Conservation (phyloP, 768 basidiomycete genomes). For the Strobilomyces confusus region DNA sequence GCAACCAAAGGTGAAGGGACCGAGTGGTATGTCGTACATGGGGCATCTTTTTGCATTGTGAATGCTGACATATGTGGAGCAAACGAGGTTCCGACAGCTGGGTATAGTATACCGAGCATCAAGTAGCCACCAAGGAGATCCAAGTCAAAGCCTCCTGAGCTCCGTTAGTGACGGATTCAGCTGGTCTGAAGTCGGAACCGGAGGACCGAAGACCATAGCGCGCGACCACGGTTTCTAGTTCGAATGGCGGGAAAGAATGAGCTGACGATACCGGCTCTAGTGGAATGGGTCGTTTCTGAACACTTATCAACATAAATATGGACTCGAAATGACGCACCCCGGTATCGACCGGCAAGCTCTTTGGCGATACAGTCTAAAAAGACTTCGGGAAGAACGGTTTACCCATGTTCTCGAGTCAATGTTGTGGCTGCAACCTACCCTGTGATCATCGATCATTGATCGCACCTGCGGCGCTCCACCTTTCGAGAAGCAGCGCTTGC, state of each 20-base stretch:
- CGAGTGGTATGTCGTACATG: background rate
- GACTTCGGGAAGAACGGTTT: background rate
- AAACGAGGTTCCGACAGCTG: background rate
- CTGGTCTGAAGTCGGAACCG: background rate
- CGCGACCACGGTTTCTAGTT: background rate
- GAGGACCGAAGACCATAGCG: background rate
- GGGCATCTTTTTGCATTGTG: background rate
- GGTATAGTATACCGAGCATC: background rate
- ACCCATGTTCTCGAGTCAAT: no score
- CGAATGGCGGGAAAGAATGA: background rate
- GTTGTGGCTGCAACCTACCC: background rate
- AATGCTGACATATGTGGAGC: background rate
- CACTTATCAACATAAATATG: background rate
- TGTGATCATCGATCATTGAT: background rate
- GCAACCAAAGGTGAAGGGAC: conserved; percentile 2
- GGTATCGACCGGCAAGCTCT: background rate
- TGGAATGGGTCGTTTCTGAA: background rate
- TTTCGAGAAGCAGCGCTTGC: background rate
- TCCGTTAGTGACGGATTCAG: background rate
- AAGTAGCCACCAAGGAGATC: conserved; percentile 6
- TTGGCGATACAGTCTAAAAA: background rate
- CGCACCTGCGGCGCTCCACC: background rate
- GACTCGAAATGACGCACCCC: background rate
- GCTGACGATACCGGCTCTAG: background rate
- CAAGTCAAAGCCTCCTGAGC: background rate